Conservation (phyloP, 2,329 filamentous ascomycete species). For the Colletotrichum brevisporum region DNA sequence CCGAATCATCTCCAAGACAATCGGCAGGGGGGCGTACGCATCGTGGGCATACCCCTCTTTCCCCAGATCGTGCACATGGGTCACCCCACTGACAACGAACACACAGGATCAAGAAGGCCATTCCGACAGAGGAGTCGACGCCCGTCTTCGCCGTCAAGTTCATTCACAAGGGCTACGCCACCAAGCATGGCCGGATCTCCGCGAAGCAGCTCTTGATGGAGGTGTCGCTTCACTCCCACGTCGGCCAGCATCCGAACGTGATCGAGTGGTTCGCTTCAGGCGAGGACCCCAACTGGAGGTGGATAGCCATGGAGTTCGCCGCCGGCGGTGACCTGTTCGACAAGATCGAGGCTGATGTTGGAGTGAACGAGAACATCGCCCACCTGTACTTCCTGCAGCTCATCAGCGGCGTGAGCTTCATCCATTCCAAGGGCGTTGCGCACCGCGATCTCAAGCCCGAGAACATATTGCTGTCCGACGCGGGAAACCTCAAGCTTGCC, state of each 20-base stretch:
- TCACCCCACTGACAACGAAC: slow-evolving; percentile 29
- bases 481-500: slow-evolving; percentile 91
- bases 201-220: slow-evolving; percentile 93
- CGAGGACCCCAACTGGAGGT: slow-evolving; percentile 89
- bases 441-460: slow-evolving; percentile 95
- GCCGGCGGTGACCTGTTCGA: slow-evolving; percentile 97
- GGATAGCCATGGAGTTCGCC: slow-evolving; percentile 98
- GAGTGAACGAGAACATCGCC: slow-evolving; percentile 93
- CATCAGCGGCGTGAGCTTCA: slow-evolving; percentile 90
- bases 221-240: slow-evolving; percentile 88
- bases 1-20: slow-evolving; percentile 94
- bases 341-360: slow-evolving; percentile 98
- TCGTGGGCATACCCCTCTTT: slow-evolving; percentile 71
- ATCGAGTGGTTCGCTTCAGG: slow-evolving; percentile 93
- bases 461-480: slow-evolving; percentile 89
- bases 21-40: slow-evolving; percentile 96
- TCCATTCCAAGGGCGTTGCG: slow-evolving; percentile 95
- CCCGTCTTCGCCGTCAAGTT: slow-evolving; percentile 98
- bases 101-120: slow-evolving; percentile 90
- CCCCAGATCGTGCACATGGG: slow-evolving; percentile 5
- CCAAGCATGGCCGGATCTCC: slow-evolving; percentile 88
- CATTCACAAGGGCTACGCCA: slow-evolving; percentile 96
- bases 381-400: slow-evolving; percentile 97
- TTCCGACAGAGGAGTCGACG: slow-evolving; percentile 75
- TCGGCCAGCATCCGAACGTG: slow-evolving; percentile 91